A percentile compares a stretch with the other conserved stretches of the same genome.
Evolutionary conservation across 2,329 filamentous ascomycete genomes (phyloP).

Genomic region (Cordyceps javanica): DNA sequence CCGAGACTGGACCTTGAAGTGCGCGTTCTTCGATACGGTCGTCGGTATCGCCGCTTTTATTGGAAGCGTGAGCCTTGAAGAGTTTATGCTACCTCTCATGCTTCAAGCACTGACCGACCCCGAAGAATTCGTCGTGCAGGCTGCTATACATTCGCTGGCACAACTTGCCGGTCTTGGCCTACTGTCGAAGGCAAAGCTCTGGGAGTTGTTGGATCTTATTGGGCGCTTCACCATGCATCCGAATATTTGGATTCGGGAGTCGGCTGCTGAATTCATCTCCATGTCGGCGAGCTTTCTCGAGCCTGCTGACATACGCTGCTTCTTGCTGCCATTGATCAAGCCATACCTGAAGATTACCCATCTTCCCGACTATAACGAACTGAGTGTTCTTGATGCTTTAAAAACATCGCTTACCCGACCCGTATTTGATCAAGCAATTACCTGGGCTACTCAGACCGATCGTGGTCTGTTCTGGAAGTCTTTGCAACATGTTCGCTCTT

Average conservation of each 20-base stretch:
- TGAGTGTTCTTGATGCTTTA: slow-evolving; percentile 70
- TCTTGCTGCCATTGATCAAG: slow-evolving; percentile 71
- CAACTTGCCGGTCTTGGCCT: slow-evolving; percentile 84
- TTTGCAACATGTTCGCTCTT: slow-evolving; percentile 57
- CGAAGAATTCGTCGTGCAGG: slow-evolving; percentile 91
- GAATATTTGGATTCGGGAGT: slow-evolving; percentile 91
- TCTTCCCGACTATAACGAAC: slow-evolving; percentile 60
- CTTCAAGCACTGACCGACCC: slow-evolving; percentile 87
- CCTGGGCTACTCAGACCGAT: slow-evolving; percentile 79
- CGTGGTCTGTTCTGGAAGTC: slow-evolving; percentile 84
- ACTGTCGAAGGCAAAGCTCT: slow-evolving; percentile 75
- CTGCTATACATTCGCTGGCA: slow-evolving; percentile 79
- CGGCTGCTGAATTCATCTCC: slow-evolving; percentile 76
- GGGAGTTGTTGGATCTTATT: slow-evolving; percentile 81
- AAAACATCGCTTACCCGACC: slow-evolving; percentile 74
- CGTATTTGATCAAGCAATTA: slow-evolving; percentile 77
- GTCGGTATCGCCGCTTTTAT: slow-evolving; percentile 89
- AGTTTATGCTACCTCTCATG: slow-evolving; percentile 94
- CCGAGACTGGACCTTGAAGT: slow-evolving; percentile 92
- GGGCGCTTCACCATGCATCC: slow-evolving; percentile 87
- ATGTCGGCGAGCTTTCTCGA: slow-evolving; percentile 70
- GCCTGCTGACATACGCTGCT: slow-evolving; percentile 74
- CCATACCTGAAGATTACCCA: slow-evolving; percentile 75
- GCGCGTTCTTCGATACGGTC: slow-evolving; percentile 92
- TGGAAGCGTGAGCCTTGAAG: slow-evolving; percentile 81